Base-by-base conservation (phyloP, 2,329 filamentous ascomycete species). In the Colletotrichum neosansevieriae region DNA sequence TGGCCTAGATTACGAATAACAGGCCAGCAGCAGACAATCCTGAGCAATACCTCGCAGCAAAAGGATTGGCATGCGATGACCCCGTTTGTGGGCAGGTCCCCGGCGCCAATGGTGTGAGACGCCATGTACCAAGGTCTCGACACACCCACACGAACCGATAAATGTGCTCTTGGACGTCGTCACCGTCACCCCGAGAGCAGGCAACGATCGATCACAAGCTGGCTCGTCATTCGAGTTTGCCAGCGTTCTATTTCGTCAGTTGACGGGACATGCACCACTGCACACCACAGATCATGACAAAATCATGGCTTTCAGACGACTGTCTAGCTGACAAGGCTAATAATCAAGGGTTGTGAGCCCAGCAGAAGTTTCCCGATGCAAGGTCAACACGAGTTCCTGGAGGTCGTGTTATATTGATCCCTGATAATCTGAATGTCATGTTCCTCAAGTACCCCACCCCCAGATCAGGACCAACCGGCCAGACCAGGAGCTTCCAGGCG, bases 161-260 rank as follows among this genome's bases (percentile, higher is more conserved):
- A 24, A 49, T 44, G 59, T 40, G 24, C 44, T 68, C 66, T 70
- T 67, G 58, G 57, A 58, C 62, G 42, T 70, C 70, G 70, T 71
- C 70, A 70, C 63, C 67, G 58, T 58, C 58, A 59, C 32, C 40
- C 56, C 42, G 54, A 69, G 36, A 64, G 58, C 62, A 63, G 67
- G 64, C 49, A 53, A 67, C 21, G 58, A 67, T 71, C 62, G 29
- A 60, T 67, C 44, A 54, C 42, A 32, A 59, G 50, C 29, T 29
- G 6, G 6, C 1, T 29, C 29, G 29, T 29, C 9, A 7, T 29
- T 29, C 29, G 29, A 29, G 6, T 29, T 29, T 9, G 17, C 6
- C 32, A 17, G 32, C 47, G 29, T 50, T 59, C 29, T 63, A 15
- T 60, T 58, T 36, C 36, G 45, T 10, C 60, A 24, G 60, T 58